phyloP scores from a whole-genome alignment of 495 filamentous ascomycete species.

The Sphaerosporella brunnea region DNA sequence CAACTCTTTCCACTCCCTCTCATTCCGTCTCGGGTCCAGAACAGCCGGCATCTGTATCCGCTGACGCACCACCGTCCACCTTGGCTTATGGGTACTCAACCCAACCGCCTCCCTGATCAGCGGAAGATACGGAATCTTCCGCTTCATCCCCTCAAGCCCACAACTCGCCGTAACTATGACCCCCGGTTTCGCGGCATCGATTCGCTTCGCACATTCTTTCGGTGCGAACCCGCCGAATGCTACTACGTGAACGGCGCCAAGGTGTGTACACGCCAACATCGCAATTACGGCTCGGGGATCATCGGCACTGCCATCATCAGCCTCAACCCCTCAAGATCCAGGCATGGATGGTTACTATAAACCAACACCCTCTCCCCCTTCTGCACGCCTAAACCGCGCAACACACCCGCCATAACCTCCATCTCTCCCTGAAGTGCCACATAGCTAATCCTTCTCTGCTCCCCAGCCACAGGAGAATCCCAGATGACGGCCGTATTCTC shows the following conservation, averaged over 20 bases:
- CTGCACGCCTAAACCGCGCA: conserved; percentile 64
- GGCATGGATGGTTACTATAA: conserved; percentile 46
- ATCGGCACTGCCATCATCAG: conserved; percentile 81
- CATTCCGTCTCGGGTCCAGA: not conserved
- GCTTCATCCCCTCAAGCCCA: conserved; percentile 79
- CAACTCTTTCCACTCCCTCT: conserved; percentile 9
- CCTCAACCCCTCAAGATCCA: not conserved
- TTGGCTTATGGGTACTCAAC: conserved; percentile 34
- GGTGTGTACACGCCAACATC: conserved; percentile 58
- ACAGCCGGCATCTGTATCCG: conserved; percentile 42
- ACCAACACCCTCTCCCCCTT: conserved; percentile 84
- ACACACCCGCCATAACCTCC: conserved; percentile 61
- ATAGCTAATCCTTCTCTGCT: conserved; percentile 57
- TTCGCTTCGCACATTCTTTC: conserved; percentile 65
- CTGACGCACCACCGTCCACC: conserved; percentile 29
- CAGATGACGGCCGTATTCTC: conserved; percentile 60
- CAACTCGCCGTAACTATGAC: conserved; percentile 77
- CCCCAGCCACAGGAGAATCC: conserved; percentile 67
- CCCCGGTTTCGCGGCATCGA: conserved; percentile 59
- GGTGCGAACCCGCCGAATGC: conserved; percentile 87
- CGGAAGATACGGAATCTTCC: conserved; percentile 21
- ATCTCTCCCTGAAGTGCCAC: conserved; percentile 59
- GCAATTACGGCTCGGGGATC: conserved; percentile 80
- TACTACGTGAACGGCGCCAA: conserved; percentile 78
- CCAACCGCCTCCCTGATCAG: conserved; percentile 30